Evolutionary conservation across 139 green algal genomes (phyloP).

Genomic region (Closterium sp.): DNA sequence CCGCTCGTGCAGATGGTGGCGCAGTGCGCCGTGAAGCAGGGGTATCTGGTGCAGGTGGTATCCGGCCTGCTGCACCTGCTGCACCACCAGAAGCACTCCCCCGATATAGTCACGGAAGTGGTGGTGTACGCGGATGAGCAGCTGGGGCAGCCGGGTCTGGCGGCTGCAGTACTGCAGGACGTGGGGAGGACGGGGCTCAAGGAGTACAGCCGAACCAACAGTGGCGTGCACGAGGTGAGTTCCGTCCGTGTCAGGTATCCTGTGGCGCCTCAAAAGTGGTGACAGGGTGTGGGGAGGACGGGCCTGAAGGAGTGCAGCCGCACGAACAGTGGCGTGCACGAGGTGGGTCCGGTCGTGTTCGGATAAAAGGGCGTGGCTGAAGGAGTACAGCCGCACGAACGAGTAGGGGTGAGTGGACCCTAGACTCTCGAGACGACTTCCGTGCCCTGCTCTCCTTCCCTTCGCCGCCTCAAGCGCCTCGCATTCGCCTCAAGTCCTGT

Average conservation of each 20-base stretch:
- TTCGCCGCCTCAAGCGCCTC: too few species aligned
- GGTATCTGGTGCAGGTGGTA: conserved; percentile 63
- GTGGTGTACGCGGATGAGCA: conserved; percentile 53
- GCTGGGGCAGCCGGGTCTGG: conserved; percentile 63
- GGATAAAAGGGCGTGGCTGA: too few species aligned
- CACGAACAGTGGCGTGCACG: conserved; percentile 7
- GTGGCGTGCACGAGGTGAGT: conserved; percentile 37
- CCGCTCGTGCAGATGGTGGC: conserved; percentile 40
- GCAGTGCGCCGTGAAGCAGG: conserved; percentile 61
- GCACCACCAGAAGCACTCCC: conserved; percentile 72
- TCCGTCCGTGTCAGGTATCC: conserved; percentile 11
- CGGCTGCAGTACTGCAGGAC: conserved; percentile 66
- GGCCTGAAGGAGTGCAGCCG: too few species aligned
- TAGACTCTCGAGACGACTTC: too few species aligned
- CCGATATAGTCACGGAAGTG: conserved; percentile 62
- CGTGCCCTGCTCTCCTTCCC: too few species aligned
- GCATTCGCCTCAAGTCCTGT: too few species aligned
- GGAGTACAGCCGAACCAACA: conserved; percentile 43
- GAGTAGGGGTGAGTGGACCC: too few species aligned
- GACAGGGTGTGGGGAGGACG: conserved; percentile 57
- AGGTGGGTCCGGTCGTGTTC: conserved; percentile 33
- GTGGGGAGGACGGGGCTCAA: conserved; percentile 64
- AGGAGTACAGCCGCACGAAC: too few species aligned
- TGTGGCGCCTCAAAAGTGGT: conserved; percentile 60
- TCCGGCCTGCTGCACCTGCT: conserved; percentile 64